Conservation (phyloP, 129 eudicot genomes). For the Centrapalus pauciflorus region DNA sequence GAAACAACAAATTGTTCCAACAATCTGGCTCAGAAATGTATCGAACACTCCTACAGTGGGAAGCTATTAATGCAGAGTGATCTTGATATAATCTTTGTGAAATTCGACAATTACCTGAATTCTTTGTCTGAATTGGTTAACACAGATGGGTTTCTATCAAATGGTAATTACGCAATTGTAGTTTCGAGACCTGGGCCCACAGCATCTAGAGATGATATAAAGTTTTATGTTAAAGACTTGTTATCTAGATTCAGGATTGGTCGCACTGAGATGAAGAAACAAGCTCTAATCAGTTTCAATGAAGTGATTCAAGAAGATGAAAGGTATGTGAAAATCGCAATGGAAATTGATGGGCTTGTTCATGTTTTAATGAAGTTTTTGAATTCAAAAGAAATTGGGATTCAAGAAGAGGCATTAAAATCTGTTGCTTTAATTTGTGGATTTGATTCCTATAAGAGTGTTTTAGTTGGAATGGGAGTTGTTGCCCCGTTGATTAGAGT, state of each 20-base stretch:
- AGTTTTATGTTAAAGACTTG: constrained; percentile 71
- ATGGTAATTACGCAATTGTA: constrained; percentile 52
- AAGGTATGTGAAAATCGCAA: constrained; percentile 50
- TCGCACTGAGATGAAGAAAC: constrained; percentile 54
- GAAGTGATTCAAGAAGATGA: constrained; percentile 60
- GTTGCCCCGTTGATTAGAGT: constrained; percentile 58
- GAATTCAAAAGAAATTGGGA: constrained; percentile 40
- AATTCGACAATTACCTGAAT: constrained; percentile 39
- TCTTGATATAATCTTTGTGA: constrained; percentile 51
- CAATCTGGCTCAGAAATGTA: constrained; percentile 44
- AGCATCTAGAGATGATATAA: constrained; percentile 66
- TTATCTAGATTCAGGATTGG: constrained; percentile 72
- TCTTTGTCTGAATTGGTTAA: constrained; percentile 45
- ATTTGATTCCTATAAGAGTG: constrained; percentile 34
- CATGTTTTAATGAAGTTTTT: constrained; percentile 46
- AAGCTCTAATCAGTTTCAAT: constrained; percentile 53
- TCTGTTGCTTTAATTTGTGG: constrained; percentile 46
- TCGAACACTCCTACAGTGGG: constrained; percentile 51
- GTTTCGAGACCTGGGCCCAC: constrained; percentile 51
- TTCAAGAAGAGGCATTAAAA: constrained; percentile 68
- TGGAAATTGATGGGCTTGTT: constrained; percentile 50
- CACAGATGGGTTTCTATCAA: constrained; percentile 32
- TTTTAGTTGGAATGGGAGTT: constrained; percentile 51
- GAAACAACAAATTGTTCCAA: constrained; percentile 37
- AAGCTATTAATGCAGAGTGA: constrained; percentile 91